Evolutionary conservation across 2,329 filamentous ascomycete species (phyloP).

Genomic region (Penicillium sp.): DNA sequence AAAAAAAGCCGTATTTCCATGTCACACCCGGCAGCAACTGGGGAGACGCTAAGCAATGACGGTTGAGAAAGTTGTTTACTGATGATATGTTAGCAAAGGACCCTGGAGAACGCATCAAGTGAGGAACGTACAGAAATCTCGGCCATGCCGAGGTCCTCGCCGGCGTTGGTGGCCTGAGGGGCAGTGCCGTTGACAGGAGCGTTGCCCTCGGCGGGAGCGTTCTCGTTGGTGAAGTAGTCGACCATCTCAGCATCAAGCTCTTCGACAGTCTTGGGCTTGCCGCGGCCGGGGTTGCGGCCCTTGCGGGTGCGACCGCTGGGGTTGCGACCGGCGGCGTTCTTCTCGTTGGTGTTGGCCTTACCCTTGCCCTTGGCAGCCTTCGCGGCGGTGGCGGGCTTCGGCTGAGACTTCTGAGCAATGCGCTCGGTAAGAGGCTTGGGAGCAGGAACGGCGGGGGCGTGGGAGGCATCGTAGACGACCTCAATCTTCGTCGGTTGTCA

Average conservation of each 20-base stretch:
- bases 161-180: conserved; percentile 51
- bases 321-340: conserved; percentile 6
- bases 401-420: conserved; percentile 72
- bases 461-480: conserved; percentile 77
- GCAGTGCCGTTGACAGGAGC: conserved; percentile 49
- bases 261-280: conserved; percentile 83
- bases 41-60: conserved; percentile 2
- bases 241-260: conserved; percentile 97
- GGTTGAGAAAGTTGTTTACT: conserved; percentile 5
- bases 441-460: conserved; percentile 64
- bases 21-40: conserved; percentile 3
- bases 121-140: conserved; percentile 52
- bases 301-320: conserved; percentile 45
- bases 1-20: conserved; percentile 2
- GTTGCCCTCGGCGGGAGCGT: conserved; percentile 40
- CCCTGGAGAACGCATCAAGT: neutral
- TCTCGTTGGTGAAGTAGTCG: conserved; percentile 72
- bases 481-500: conserved; percentile 64
- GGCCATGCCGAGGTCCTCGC: conserved; percentile 55
- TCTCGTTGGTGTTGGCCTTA: neutral
- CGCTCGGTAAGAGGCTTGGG: conserved; percentile 81
- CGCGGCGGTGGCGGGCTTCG: conserved; percentile 74
- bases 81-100: neutral
- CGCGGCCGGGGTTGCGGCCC: conserved; percentile 62
- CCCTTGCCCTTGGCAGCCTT: conserved; percentile 55